Base-by-base conservation (phyloP, 306 rosid species). In the Cyamopsis tetragonoloba region DNA sequence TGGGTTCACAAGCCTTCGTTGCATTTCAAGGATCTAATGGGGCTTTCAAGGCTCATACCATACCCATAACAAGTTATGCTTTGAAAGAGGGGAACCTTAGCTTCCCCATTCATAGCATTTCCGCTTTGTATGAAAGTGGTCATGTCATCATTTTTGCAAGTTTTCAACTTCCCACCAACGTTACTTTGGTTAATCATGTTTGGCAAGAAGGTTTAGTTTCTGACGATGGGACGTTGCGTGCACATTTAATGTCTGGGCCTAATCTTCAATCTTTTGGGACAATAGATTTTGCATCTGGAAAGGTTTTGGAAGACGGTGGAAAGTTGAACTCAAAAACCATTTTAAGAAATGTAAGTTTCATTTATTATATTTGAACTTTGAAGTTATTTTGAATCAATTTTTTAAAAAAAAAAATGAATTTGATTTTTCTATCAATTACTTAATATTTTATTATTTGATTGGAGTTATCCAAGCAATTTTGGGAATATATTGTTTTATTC, bases 161-260 rank as follows among this genome's bases (percentile, higher is more conserved):
- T 7, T 46, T 84, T 1, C 28, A 63, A 18, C 72, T 84, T 19
- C 70, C 75, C 0, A 1, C 0, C 3, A 84, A 80, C 1, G 7
- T 1, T 0, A 49, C 66, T 14, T 0, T 15, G 10, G 69, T 71
- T 15, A 55, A 66, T 51, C 85, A 80, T 0, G 30, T 68, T 0
- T 84, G 81, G 85, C 83, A 84, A 67, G 44, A 71, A 42, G 81
- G 88, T 0, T 24, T 68, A 2, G 28, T 80, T 5, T 22, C 38
- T 0, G 30, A 39, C 3, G 67, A 82, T 20, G 78, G 66, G 7
- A 28, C 24, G 7, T 69, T 55, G 0, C 8, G 7, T 1, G 3
- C 66, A 3, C 81, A 85, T 9, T 14, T 66, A 3, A 0, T 57
- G 0, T 54, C 79, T 0, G 59, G 42, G 3, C 17, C 72, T 4